Evolutionary conservation across 2,329 filamentous ascomycete species (phyloP), one percentile per base, ranked within the genome.

Genomic region (Diaporthe caulivora): DNA sequence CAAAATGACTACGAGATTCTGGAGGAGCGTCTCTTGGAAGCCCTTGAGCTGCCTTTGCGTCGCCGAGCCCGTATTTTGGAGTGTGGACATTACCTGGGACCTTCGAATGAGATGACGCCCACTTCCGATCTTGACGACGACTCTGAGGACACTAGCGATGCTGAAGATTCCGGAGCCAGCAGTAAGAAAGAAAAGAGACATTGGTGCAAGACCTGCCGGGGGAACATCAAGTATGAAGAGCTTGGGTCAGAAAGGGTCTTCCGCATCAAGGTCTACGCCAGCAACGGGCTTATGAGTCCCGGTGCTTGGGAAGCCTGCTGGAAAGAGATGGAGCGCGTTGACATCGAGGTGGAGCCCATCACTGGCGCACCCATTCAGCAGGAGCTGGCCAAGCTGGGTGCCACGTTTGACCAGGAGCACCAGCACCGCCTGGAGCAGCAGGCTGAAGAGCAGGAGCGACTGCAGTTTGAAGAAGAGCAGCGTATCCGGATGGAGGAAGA

Each of bases 301-400:
- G 95, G 95, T 0, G 96, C 97, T 0, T 99, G 97, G 97, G 90
- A 91, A 6, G 95, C 95, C 2, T 96, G 94, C 73, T 99, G 96
- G 96, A 93, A 91, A 77, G 96, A 98, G 83, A 99, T 99, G 97
- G 97, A 99, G 84, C 90, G 96, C n/a, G 94, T 98, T 0, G 97
- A 99, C 80, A 94, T 97, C 1, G 96, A 98, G 82, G 90, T 99
- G 69, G 91, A 94, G 78, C 93, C 97, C 4, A 89, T 92, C 79
- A 88, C 95, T 15, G 89, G 91, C 24, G 81, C 89, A 0, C 83
- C 86, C 1, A 80, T 92, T 17, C 87, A 91, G 70, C 87, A 88
- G 24, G 90, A 91, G 76, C 83, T 95, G 26, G 89, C 91, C 73
- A 84, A 84, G n/a, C 82, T 92, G 11, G 85, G 85, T 49, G 82